phyloP scores from a whole-genome alignment of 805 yeast species.

The Wickerhamiella shivajii region DNA sequence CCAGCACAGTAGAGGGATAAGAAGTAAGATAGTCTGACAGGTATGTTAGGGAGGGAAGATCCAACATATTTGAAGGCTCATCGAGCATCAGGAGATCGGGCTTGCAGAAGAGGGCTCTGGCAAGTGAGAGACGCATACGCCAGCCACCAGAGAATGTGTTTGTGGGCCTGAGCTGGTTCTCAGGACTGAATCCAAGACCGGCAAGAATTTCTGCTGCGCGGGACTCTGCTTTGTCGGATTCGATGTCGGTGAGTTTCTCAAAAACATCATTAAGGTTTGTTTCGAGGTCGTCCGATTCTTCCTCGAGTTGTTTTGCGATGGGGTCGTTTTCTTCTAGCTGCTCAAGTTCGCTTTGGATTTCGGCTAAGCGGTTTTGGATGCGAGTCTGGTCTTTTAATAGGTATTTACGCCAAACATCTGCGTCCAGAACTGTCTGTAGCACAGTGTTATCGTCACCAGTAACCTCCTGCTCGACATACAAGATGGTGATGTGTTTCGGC shows the following conservation, averaged over 20 bases:
- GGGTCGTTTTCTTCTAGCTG: slow-evolving; percentile 35
- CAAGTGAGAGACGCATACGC: slow-evolving; percentile 98
- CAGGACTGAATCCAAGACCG: slow-evolving; percentile 88
- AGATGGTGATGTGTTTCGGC: slow-evolving; percentile 88
- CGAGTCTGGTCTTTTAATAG: slow-evolving; percentile 55
- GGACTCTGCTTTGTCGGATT: slow-evolving; percentile 93
- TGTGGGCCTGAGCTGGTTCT: slow-evolving; percentile 69
- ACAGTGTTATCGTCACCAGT: slow-evolving; percentile 87
- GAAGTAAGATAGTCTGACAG: slow-evolving; percentile 79
- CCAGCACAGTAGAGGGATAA: slow-evolving; percentile 83
- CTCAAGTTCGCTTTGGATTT: slow-evolving; percentile 51
- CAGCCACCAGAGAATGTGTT: slow-evolving; percentile 98
- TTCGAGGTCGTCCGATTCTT: slow-evolving; percentile 79
- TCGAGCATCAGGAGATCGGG: slow-evolving; percentile 87
- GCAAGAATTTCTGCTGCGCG: slow-evolving; percentile 86
- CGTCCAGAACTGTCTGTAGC: slow-evolving; percentile 90
- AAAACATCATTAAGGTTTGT: slow-evolving; percentile 61
- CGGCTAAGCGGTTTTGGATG: slow-evolving; percentile 51
- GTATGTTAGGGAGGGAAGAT: slow-evolving; percentile 94
- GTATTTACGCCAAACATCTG: slow-evolving; percentile 98
- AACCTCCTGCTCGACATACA: slow-evolving; percentile 96
- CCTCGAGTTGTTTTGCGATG: slow-evolving; percentile 65
- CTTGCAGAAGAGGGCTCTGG: slow-evolving; percentile 93
- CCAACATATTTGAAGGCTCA: slow-evolving; percentile 99
- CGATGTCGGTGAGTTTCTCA: slow-evolving; percentile 81